Evolutionary conservation across 352 stramenopile species (phyloP), one percentile per base, ranked within the genome.

Genomic region (Globisporangium radiosum): DNA sequence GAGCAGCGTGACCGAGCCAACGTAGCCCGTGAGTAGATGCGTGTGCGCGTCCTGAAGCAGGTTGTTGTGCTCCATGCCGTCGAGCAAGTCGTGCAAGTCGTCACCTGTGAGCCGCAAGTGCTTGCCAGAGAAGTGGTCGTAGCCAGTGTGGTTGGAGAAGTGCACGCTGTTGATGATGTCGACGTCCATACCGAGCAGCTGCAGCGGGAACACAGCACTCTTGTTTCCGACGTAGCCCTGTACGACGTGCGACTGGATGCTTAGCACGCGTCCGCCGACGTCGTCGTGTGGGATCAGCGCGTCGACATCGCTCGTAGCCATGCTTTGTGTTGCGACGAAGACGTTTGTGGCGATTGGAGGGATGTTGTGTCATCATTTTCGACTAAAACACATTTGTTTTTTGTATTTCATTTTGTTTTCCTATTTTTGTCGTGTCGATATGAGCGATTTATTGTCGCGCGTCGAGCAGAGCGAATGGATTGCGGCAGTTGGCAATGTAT

Each of bases 101-200:
- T 88, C 76, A 50, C 82, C 81, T 37, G 68, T 76, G 59, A 92
- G 82, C 8, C 79, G 75, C 62, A 92, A 75, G 17, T 77, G 75
- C 55, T 86, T 82, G 57, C 83, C 83, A 19, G 71, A 78, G 61
- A 91, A 92, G 54, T 81, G 82, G 43, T 63, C 65, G 72, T 93
- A 95, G 4, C 85, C 85, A 37, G 81, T 92, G 70, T 93, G 83
- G 68, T 95, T 93, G 72, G 83, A 92, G 60, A 95, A 92, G 61
- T 95, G 83, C 17, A 95, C 81, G 57, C 77, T 93, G 66, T 95
- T 93, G 72, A 95, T 90, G 51, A 88, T 79, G 69, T 95, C 85
- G 45, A 93, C 85, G 55, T 95, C 85, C 70, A 93, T 76, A 17
- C 85, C 83, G 39, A 94, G 73, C 60, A 90, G 72, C 70, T 93